These are phyloP conservation scores for Iris macrosiphon DNA, from an alignment of 106 monocot genomes.

Conservation along the genomic window DNA sequence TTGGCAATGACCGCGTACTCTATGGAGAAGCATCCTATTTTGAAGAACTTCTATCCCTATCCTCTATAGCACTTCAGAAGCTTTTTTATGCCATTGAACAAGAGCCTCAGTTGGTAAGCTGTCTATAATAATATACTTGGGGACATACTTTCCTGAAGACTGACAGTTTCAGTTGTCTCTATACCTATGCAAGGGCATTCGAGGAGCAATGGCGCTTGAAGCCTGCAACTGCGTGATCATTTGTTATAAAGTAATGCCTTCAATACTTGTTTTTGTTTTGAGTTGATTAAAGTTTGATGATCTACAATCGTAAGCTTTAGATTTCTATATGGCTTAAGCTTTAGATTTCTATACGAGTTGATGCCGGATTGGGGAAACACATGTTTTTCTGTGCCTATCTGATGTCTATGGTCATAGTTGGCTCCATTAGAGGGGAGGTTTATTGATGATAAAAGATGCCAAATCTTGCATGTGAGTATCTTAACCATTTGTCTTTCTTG, in stretches of 20 bases:
- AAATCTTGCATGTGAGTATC: too few species aligned
- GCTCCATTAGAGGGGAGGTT: too few species aligned
- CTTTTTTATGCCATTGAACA: constrained; percentile 15
- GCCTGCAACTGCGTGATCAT: constrained; percentile 23
- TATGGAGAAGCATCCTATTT: constrained; percentile 20
- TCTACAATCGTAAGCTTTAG: neutral
- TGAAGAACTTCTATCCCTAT: constrained; percentile 8
- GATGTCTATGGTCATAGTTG: neutral
- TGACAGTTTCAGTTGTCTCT: neutral
- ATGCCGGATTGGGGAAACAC: neutral
- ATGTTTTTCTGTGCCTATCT: too few species aligned
- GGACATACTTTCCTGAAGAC: neutral
- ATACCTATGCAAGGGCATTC: constrained; percentile 10
- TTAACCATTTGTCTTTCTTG: neutral
- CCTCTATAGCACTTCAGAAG: constrained; percentile 9
- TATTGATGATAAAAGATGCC: too few species aligned
- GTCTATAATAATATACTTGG: neutral
- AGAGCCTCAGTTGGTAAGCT: constrained; percentile 17
- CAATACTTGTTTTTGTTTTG: neutral
- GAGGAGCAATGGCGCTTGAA: constrained; percentile 30
- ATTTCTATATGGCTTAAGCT: neutral
- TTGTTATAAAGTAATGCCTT: constrained; percentile 15
- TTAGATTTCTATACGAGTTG: neutral
- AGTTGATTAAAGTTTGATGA: neutral
- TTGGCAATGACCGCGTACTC: constrained; percentile 19